phyloP scores from a whole-genome alignment of 352 stramenopile genomes.

The Discostella stelligera region DNA sequence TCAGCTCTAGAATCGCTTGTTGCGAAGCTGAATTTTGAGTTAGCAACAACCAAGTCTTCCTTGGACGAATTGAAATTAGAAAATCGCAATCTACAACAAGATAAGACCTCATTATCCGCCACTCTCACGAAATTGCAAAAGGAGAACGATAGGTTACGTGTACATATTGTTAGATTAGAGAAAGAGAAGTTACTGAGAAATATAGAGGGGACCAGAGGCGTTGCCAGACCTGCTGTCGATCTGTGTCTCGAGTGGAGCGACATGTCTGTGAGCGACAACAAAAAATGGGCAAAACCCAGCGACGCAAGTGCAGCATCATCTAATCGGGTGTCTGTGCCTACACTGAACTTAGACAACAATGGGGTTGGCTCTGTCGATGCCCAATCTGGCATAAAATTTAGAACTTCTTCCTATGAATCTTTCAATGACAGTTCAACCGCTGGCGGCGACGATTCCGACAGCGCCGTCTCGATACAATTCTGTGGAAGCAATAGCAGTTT shows the following conservation, averaged over 20 bases:
- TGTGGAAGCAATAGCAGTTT: not conserved
- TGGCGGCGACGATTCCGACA: not conserved
- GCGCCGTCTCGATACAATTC: not conserved
- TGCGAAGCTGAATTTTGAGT: constrained; percentile 33
- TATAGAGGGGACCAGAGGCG: constrained; percentile 33
- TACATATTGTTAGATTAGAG: constrained; percentile 29
- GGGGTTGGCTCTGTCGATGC: not conserved
- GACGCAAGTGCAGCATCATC: constrained; percentile 1
- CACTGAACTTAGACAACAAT: not conserved
- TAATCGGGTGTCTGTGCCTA: not conserved
- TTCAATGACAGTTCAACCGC: not conserved
- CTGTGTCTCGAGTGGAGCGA: constrained; percentile 7
- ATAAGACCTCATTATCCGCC: constrained; percentile 13
- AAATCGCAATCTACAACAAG: constrained; percentile 18
- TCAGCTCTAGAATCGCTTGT: constrained; percentile 31
- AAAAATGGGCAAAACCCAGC: not conserved
- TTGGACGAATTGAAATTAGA: constrained; percentile 30
- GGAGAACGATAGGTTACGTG: constrained; percentile 24
- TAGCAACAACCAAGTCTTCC: constrained; percentile 29
- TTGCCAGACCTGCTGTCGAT: not conserved
- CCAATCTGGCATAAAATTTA: not conserved
- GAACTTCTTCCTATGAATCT: not conserved
- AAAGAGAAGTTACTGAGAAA: constrained; percentile 24
- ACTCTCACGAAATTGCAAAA: constrained; percentile 17
- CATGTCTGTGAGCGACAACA: not conserved